phyloP scores from a whole-genome alignment of 176 grass and related monocot species.

The Rhynchospora breviuscula region DNA sequence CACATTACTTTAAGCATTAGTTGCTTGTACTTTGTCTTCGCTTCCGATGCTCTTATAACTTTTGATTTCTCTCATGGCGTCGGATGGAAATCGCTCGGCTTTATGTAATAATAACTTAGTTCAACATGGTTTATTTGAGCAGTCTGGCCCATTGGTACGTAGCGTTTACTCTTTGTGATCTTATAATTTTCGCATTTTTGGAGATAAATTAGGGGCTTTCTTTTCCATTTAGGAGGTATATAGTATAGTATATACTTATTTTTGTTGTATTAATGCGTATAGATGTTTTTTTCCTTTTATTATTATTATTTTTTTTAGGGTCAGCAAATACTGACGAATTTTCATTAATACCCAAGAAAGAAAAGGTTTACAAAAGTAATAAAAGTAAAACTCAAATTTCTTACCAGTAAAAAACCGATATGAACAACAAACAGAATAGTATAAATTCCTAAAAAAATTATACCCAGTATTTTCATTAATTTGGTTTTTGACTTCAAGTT shows the following conservation, averaged over 20 bases:
- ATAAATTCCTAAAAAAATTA: too few species aligned
- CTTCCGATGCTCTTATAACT: background rate
- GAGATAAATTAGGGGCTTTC: background rate
- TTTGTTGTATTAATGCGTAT: background rate
- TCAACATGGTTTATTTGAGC: constrained; percentile 1
- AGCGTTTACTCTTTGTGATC: background rate
- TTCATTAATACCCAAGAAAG: too few species aligned
- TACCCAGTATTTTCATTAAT: too few species aligned
- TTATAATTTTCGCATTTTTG: background rate
- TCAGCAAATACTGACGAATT: too few species aligned
- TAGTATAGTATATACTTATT: too few species aligned
- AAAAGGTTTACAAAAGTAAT: too few species aligned
- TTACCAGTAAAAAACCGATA: too few species aligned
- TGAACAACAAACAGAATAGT: too few species aligned
- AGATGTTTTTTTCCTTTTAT: background rate
- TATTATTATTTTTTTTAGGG: background rate
- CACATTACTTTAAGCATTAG: background rate
- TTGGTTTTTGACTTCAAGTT: background rate
- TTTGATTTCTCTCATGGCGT: constrained; percentile 4
- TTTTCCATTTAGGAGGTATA: background rate
- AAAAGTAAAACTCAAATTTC: too few species aligned
- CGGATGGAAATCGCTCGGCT: background rate
- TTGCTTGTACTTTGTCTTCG: background rate
- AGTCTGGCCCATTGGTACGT: constrained; percentile 7
- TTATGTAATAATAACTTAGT: background rate